Evolutionary conservation across 1,284 basidiomycete genomes (phyloP).

Genomic region (Leccinum pachyderme): DNA sequence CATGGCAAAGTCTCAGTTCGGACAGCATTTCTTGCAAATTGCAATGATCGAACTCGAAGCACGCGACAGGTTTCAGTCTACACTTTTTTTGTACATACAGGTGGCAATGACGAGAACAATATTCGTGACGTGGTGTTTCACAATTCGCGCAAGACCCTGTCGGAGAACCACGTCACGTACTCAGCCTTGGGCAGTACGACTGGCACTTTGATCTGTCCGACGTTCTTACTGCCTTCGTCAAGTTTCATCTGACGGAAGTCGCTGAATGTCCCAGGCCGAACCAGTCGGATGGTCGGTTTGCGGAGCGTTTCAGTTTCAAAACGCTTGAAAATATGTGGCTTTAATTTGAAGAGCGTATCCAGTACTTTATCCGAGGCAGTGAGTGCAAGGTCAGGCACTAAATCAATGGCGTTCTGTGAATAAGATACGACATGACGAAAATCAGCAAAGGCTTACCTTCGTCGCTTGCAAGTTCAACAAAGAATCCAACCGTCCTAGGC

Average conservation of each 20-base stretch:
- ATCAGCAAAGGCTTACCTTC: not conserved
- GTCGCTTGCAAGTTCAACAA: not conserved
- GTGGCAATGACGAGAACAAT: too few species aligned
- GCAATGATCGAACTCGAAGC: too few species aligned
- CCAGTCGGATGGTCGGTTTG: not conserved
- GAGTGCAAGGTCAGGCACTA: not conserved
- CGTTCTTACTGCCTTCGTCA: not conserved
- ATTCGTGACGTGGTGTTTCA: not conserved
- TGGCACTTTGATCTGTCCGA: not conserved
- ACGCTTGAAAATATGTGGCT: not conserved
- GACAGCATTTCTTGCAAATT: too few species aligned
- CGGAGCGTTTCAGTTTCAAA: not conserved
- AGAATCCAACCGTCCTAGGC: not conserved
- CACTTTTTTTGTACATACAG: too few species aligned
- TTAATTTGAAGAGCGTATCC: not conserved
- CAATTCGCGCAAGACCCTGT: not conserved
- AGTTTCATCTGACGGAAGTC: not conserved
- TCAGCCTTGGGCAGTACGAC: not conserved
- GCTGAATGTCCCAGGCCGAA: not conserved
- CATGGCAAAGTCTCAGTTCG: too few species aligned
- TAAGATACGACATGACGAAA: not conserved
- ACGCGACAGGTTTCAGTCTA: too few species aligned
- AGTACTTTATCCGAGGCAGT: not conserved
- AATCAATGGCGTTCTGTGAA: not conserved
- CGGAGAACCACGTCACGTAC: not conserved